Base-by-base conservation (phyloP, 1,139 yeast species). In the Lodderomyces beijingensis region DNA sequence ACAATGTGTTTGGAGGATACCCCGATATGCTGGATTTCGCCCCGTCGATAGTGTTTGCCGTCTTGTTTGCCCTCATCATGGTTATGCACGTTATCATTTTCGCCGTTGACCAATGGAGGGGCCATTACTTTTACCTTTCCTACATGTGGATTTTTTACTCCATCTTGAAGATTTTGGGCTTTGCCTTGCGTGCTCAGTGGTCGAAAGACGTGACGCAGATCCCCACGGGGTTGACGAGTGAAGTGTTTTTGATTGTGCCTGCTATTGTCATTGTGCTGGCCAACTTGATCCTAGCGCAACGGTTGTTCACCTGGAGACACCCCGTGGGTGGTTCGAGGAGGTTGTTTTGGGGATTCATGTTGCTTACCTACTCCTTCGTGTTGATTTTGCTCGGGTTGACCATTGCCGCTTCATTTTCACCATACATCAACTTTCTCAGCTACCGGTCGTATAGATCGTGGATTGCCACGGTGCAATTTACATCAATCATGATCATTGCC, bases 221-320 rank as follows among this genome's bases (percentile, higher is more conserved):
- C 9, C 35, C 45, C 7, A 31, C 51, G 35, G 70, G 68, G 4
- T 50, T 65, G 31, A 50, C 62, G 5, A 45, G 50, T 33, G 68
- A 62, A 44, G 55, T 62, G 18, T 52, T 65, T 35, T 49, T 61
- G 30, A 54, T 65, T 34, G 43, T 63, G 10, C 62, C 69, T 3
- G 45, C 65, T 4, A 49, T 63, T 21, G 38, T 62, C 5, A 42
- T 65, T 21, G 64, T 58, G 2, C 59, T 69, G 3, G 53, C 60
- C 22, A 63, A 65, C 40, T 62, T 65, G 45, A 56, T 63, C 21
- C 50, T 65, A 37, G 69, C 70, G 9, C 72, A 65, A 44, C 53
- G 73, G 41, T 50, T 66, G 21, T 66, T 66, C 43, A 64, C 70
- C 2, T 66, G 72, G 72, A 55, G 73, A 49, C 73, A 66, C 47